Base-by-base conservation (phyloP, 2,329 filamentous ascomycete species). In the Paecilomyces sp. region DNA sequence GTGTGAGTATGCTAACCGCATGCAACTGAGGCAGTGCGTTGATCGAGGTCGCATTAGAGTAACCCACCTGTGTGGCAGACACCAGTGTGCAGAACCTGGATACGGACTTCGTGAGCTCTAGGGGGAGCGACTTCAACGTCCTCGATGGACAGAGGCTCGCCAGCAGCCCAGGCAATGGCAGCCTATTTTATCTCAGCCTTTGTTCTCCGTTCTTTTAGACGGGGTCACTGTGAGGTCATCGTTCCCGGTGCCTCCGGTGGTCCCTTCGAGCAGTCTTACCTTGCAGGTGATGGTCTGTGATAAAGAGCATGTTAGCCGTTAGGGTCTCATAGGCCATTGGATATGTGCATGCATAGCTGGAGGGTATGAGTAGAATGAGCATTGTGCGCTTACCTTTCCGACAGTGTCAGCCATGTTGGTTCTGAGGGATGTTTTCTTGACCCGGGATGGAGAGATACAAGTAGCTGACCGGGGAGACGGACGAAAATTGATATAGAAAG, bases 21-120 rank as follows among this genome's bases (percentile, higher is more conserved):
- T 22, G n/a, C 41, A 8, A 55, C 56, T 47, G 55, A 25, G 30
- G 25, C 25, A 8, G 41, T 7, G 36, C 15, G 1, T 18, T 47
- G 15, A 3, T 47, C n/a, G 13, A 41, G 36, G 8, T n/a, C 3
- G 6, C 18, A 56, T 54, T 34, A 61, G 55, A 57, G 34, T 59
- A 54, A 72, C 76, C 68, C 80, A 94, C 91, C 91, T 75, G 93
- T 99, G 81, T 99, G 94, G 83, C 94, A 99, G 75, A 99, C 94
- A 79, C 94, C 94, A 58, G 94, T 99, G 83, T 97, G 95, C 83
- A 93, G 88, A 75, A 97, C 91, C 82, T 97, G 81, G 74, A 99
- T 96, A 70, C 94, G 91, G 73, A 99, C 94, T 81, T 99, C 94
- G 79, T 96, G 86, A 63, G 93, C 92, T 78, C 84, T 87, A 61